Conservation (phyloP, 768 basidiomycete genomes). For the Serendipita sp. region DNA sequence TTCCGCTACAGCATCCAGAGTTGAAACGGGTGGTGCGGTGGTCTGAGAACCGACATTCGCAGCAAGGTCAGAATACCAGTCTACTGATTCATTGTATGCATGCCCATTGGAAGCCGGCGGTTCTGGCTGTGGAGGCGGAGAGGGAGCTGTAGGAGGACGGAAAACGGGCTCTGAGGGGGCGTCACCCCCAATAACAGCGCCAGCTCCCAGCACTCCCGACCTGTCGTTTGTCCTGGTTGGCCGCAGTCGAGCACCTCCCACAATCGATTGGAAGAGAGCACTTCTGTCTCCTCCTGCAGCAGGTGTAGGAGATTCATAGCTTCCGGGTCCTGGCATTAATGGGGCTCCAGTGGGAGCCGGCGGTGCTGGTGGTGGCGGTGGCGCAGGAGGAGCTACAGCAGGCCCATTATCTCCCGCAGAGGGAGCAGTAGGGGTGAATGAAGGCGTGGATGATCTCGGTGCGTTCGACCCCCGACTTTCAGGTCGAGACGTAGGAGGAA, state of each 20-base stretch:
- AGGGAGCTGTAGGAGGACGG: slow-evolving; percentile 27
- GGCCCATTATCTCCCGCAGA: slow-evolving; percentile 14
- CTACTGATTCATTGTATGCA: slow-evolving; percentile 46
- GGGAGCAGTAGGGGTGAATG: slow-evolving; percentile 16
- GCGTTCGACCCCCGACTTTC: neutral
- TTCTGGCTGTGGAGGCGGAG: slow-evolving; percentile 24
- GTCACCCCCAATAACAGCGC: slow-evolving; percentile 62
- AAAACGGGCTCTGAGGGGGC: slow-evolving; percentile 58
- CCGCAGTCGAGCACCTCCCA: slow-evolving; percentile 46
- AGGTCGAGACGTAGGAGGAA: slow-evolving; percentile 29
- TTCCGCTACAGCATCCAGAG: slow-evolving; percentile 39
- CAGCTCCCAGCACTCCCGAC: slow-evolving; percentile 51
- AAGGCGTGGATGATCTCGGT: slow-evolving; percentile 1
- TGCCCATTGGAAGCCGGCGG: slow-evolving; percentile 15
- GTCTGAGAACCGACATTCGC: slow-evolving; percentile 36
- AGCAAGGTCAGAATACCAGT: slow-evolving; percentile 83
- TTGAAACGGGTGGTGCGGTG: slow-evolving; percentile 23
- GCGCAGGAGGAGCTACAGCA: slow-evolving; percentile 1
- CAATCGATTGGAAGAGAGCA: slow-evolving; percentile 64
- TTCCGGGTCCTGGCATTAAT: slow-evolving; percentile 17
- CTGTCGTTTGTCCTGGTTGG: slow-evolving; percentile 76
- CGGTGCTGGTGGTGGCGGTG: slow-evolving; percentile 24
- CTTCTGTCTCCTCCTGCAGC: slow-evolving; percentile 26
- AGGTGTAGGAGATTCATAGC: slow-evolving; percentile 21
- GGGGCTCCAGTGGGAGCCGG: slow-evolving; percentile 21